Conservation (phyloP, 2,329 filamentous ascomycete genomes). For the Fusarium decemcellulare region DNA sequence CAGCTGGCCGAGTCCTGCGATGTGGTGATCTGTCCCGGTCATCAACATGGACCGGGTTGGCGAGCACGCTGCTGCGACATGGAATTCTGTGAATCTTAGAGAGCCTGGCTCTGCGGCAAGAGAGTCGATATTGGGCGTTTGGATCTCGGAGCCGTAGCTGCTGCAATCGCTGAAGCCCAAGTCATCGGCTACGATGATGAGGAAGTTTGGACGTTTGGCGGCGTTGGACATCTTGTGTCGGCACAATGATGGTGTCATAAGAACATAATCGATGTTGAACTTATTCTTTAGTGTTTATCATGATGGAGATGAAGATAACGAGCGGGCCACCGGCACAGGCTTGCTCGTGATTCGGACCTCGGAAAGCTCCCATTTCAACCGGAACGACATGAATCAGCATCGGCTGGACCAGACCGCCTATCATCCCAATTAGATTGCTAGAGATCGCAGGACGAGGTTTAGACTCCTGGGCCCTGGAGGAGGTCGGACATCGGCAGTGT, state of each 20-base stretch:
- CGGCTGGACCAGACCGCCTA: too few relatives aligned
- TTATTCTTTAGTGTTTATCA: too few relatives aligned
- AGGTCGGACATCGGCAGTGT: too few relatives aligned
- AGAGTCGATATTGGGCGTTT: constrained; percentile 48
- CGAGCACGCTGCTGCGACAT: constrained; percentile 75
- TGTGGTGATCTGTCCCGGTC: constrained; percentile 57
- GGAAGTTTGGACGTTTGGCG: constrained; percentile 50
- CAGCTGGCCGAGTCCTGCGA: background rate
- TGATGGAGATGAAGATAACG: too few relatives aligned
- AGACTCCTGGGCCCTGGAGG: too few relatives aligned
- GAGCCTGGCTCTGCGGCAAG: constrained; percentile 58
- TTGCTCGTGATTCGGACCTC: too few relatives aligned
- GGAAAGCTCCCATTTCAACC: too few relatives aligned
- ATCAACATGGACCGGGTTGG: constrained; percentile 77
- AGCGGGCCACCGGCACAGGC: too few relatives aligned
- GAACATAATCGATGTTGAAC: too few relatives aligned
- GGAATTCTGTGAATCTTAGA: constrained; percentile 75
- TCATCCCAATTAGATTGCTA: too few relatives aligned
- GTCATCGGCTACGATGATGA: constrained; percentile 53
- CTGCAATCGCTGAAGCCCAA: constrained; percentile 51
- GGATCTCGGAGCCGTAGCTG: constrained; percentile 51
- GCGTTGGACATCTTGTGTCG: background rate
- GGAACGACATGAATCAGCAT: too few relatives aligned
- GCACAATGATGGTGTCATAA: too few relatives aligned
- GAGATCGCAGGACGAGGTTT: background rate